These are phyloP conservation scores for Fusarium sp. DNA, from an alignment of 2,329 filamentous ascomycete genomes.

Conservation along the genomic window DNA sequence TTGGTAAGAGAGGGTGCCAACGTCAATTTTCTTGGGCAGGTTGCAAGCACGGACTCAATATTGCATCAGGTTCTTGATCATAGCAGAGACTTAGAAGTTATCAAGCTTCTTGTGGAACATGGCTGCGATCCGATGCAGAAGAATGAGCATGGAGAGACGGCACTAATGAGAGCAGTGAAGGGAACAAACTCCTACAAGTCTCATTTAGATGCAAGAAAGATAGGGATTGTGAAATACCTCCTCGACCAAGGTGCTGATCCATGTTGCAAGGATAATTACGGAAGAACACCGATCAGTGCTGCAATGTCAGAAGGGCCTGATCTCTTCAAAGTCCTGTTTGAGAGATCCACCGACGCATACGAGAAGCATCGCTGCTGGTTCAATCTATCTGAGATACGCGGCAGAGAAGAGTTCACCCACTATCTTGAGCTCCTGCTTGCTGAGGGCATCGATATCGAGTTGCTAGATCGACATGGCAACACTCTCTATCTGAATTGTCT, in stretches of 20 bases:
- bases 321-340: slow-evolving; percentile 21
- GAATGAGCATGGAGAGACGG: not conserved
- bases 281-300: not conserved
- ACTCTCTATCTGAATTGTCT: slow-evolving; percentile 35
- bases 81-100: not conserved
- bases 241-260: slow-evolving; percentile 35
- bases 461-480: not conserved
- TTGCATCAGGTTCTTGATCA: slow-evolving; percentile 6
- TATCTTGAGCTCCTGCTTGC: slow-evolving; percentile 24
- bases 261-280: not conserved
- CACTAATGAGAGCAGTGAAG: slow-evolving; percentile 1
- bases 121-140: slow-evolving; percentile 27
- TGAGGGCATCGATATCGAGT: slow-evolving; percentile 29
- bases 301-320: not conserved
- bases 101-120: slow-evolving; percentile 28
- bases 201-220: not conserved
- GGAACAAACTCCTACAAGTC: too few relatives aligned
- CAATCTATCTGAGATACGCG: not conserved
- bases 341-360: not conserved
- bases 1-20: slow-evolving; percentile 26
- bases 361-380: slow-evolving; percentile 30
- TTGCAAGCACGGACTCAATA: not conserved
- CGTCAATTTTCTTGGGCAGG: not conserved
- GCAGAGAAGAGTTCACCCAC: not conserved
- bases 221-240: slow-evolving; percentile 22